Evolutionary conservation across 345 rosid species (phyloP), one percentile per base, ranked within the genome.

Genomic region (Citrus reticulata): DNA sequence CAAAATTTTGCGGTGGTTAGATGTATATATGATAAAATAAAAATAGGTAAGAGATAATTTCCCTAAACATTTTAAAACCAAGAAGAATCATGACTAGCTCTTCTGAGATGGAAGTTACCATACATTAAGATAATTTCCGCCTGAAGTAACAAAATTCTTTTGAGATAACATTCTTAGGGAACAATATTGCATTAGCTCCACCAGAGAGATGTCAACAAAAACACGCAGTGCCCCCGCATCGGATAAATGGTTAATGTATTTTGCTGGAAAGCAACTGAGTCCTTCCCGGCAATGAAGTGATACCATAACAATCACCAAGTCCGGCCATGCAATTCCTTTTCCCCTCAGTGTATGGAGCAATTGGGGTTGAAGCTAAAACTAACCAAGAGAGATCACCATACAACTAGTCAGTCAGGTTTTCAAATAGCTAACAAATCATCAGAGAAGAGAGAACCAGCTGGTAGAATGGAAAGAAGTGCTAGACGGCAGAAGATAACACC

Each of bases 401-500:
- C 61, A 77, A 58, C 76, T 74, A 59, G 61, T 32, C 17, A 49
- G 67, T 37, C 76, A 78, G 27, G 51, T 29, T 42, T 40, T 60
- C 27, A 25, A 34, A n/a, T 27, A 40, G 57, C 9, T 39, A 25
- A 76, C 20, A 29, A 72, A 67, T 40, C 62, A 61, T 55, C 62
- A 32, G 27, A 25, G 58, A 78, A 40, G 69, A 65, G 8, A 74
- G 35, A 29, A 65, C 75, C 32, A 42, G 46, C 68, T 59, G 77
- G 77, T 49, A 65, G 29, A 51, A 57, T n/a, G 40, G 61, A 76
- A 72, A 37, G 7, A 73, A 14, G 34, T 63, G 75, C 59, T 25
- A 63, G 72, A 32, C 22, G 73, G 73, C 6, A 61, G 79, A 57
- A 70, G 82, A 75, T 75, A 72, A 81, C 80, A 75, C 72, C 71